Evolutionary conservation across 148 eudicot species (phyloP).

Genomic region (Diospyros kaki): DNA sequence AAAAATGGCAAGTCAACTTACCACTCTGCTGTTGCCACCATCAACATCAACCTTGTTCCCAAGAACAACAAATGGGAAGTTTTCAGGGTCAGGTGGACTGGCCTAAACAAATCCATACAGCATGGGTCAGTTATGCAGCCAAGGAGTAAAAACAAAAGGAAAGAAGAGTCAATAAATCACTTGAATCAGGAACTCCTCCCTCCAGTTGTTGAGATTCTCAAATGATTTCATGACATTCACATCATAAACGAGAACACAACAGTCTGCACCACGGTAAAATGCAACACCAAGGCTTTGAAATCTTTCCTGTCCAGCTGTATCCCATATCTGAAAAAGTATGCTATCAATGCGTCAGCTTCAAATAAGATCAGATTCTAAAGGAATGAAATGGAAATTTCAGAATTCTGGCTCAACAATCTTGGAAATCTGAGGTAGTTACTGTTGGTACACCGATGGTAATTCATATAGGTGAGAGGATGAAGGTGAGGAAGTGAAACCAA

Average conservation of each 20-base stretch:
- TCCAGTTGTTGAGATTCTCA: conserved; percentile 58
- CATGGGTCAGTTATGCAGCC: neutral
- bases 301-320: conserved; percentile 65
- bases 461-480: too few relatives aligned
- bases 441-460: too few relatives aligned
- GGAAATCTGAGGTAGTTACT: too few relatives aligned
- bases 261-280: conserved; percentile 62
- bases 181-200: conserved; percentile 62
- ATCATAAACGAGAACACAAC: conserved; percentile 61
- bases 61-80: conserved; percentile 64
- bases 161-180: conserved; percentile 13
- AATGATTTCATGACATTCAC: conserved; percentile 58
- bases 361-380: neutral
- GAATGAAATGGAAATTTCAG: neutral
- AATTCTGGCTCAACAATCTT: neutral
- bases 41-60: conserved; percentile 70
- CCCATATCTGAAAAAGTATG: conserved; percentile 47
- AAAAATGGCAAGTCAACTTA: conserved; percentile 15
- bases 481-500: too few relatives aligned
- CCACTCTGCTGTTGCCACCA: conserved; percentile 67
- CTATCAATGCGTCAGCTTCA: neutral
- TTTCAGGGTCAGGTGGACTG: conserved; percentile 58
- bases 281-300: conserved; percentile 67
- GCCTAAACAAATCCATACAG: conserved; percentile 28
- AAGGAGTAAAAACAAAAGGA: neutral